These are phyloP conservation scores for Termitomyces sp. DNA, from an alignment of 768 basidiomycete species.

Conservation along the genomic window DNA sequence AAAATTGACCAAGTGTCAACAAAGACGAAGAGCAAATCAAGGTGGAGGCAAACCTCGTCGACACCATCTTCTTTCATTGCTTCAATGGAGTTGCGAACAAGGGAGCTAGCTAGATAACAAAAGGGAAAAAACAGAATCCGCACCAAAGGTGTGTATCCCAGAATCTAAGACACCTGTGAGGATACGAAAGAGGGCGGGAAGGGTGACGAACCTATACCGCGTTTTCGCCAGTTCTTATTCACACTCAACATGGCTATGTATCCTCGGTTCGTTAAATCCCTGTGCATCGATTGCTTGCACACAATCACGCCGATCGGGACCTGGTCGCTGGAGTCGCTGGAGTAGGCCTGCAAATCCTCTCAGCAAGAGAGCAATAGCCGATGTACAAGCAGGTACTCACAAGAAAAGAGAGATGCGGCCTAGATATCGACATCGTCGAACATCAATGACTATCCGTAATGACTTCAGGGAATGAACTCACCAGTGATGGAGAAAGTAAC, in stretches of 20 bases:
- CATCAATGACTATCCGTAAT: slow-evolving; percentile 15
- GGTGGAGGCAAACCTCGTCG: slow-evolving; percentile 65
- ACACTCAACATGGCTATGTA: slow-evolving; percentile 99
- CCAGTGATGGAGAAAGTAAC: slow-evolving; percentile 97
- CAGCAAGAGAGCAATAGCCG: not conserved
- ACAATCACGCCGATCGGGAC: slow-evolving; percentile 88
- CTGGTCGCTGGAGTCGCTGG: slow-evolving; percentile 33
- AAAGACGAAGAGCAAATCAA: not conserved
- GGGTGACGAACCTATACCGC: slow-evolving; percentile 77
- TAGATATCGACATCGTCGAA: slow-evolving; percentile 25
- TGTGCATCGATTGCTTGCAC: slow-evolving; percentile 94
- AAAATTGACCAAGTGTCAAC: not conserved
- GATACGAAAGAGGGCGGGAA: slow-evolving; percentile 29
- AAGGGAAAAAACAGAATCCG: slow-evolving; percentile 35
- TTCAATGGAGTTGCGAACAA: slow-evolving; percentile 79
- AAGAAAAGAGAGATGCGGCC: slow-evolving; percentile 88
- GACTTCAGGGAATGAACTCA: slow-evolving; percentile 37
- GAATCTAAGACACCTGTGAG: slow-evolving; percentile 44
- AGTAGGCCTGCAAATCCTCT: slow-evolving; percentile 45
- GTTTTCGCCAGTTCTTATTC: slow-evolving; percentile 75
- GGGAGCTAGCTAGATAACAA: slow-evolving; percentile 63
- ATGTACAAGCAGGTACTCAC: slow-evolving; percentile 28
- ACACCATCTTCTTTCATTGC: slow-evolving; percentile 81
- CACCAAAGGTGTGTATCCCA: slow-evolving; percentile 43
- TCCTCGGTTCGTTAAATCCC: slow-evolving; percentile 70